These are phyloP conservation scores for Quercus rubra DNA, from an alignment of 306 rosid species.

Conservation along the genomic window DNA sequence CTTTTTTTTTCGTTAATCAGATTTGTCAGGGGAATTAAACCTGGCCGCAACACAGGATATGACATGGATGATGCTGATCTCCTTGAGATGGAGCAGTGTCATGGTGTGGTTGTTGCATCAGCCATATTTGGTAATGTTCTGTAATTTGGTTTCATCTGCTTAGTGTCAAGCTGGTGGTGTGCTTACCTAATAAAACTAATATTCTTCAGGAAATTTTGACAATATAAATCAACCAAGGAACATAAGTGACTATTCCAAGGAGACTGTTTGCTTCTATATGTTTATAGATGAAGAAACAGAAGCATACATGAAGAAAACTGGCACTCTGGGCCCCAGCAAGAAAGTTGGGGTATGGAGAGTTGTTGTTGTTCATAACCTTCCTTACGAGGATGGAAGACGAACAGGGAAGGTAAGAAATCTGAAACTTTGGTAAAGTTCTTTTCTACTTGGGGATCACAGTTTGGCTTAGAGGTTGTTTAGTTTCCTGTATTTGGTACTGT, in stretches of 20 bases:
- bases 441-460: slow-evolving; percentile 14
- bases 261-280: slow-evolving; percentile 83
- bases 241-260: slow-evolving; percentile 63
- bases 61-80: slow-evolving; percentile 76
- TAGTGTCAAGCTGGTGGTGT: slow-evolving; percentile 12
- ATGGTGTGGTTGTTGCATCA: slow-evolving; percentile 90
- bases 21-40: slow-evolving; percentile 66
- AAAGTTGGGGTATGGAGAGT: slow-evolving; percentile 84
- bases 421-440: slow-evolving; percentile 3
- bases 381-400: slow-evolving; percentile 78
- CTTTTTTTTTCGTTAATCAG: slow-evolving; percentile 42
- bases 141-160: slow-evolving; percentile 13
- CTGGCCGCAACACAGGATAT: slow-evolving; percentile 82
- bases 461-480: slow-evolving; percentile 4
- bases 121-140: slow-evolving; percentile 71
- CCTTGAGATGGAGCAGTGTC: slow-evolving; percentile 73
- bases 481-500: not conserved
- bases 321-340: slow-evolving; percentile 49
- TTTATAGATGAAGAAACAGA: slow-evolving; percentile 83
- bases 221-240: slow-evolving; percentile 72
- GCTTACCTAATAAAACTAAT: slow-evolving; percentile 20
- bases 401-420: slow-evolving; percentile 71
- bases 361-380: slow-evolving; percentile 68
- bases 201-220: slow-evolving; percentile 75
- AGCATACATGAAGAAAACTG: slow-evolving; percentile 44